These are phyloP conservation scores for Penicillium corylophilum DNA, from an alignment of 2,329 filamentous ascomycete genomes.

Conservation along the genomic window DNA sequence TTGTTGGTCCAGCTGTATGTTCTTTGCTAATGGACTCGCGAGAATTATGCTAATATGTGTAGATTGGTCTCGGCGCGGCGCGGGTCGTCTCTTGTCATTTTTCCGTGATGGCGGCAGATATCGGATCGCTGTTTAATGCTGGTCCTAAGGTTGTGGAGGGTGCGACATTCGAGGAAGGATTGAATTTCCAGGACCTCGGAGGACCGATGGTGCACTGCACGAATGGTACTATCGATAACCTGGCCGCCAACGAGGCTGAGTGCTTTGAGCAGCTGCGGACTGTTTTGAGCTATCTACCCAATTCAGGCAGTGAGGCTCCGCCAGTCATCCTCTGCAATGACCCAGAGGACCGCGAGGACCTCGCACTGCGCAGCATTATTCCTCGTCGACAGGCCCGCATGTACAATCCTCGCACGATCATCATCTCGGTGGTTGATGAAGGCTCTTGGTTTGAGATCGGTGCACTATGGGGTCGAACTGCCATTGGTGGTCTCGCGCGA, in stretches of 20 bases:
- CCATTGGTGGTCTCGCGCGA: constrained; percentile 61
- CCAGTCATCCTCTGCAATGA: constrained; percentile 51
- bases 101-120: constrained; percentile 63
- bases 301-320: constrained; percentile 56
- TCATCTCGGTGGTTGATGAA: constrained; percentile 56
- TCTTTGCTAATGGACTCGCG: background rate
- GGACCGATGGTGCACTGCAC: constrained; percentile 62
- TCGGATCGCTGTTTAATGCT: constrained; percentile 63
- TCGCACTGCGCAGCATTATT: constrained; percentile 55
- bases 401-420: constrained; percentile 60
- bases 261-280: constrained; percentile 62
- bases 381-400: constrained; percentile 59
- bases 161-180: constrained; percentile 64
- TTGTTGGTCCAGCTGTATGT: constrained; percentile 58
- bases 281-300: constrained; percentile 58
- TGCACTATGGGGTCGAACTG: constrained; percentile 60
- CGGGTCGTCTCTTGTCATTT: constrained; percentile 63
- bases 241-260: constrained; percentile 59
- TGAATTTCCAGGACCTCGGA: constrained; percentile 59
- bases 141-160: constrained; percentile 62
- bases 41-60: background rate
- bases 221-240: constrained; percentile 66
- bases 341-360: constrained; percentile 50
- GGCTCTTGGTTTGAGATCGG: constrained; percentile 65
- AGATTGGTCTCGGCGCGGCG: constrained; percentile 62